phyloP scores from a whole-genome alignment of 2,329 filamentous ascomycete genomes.

The Aspergillus oerlinghausenensis region DNA sequence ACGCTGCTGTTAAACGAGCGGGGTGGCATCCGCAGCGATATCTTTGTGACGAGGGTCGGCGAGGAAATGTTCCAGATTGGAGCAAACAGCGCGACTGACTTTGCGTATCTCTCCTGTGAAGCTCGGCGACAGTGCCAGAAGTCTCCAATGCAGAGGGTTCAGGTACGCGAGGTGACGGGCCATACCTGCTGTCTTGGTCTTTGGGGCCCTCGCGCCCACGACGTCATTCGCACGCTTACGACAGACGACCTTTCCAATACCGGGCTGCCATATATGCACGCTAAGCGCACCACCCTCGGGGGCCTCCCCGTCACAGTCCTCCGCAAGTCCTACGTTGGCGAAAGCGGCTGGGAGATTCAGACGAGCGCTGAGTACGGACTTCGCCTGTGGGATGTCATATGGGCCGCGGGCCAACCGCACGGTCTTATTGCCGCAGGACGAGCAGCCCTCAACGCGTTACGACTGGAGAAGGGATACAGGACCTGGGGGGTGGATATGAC shows the following conservation, averaged over 20 bases:
- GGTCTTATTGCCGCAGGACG: conserved; percentile 58
- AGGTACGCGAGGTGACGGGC: conserved; percentile 57
- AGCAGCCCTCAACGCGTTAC: conserved; percentile 53
- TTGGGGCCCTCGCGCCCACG: conserved; percentile 55
- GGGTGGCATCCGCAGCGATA: conserved; percentile 54
- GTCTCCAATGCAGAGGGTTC: conserved; percentile 41
- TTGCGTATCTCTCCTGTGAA: conserved; percentile 51
- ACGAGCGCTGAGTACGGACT: conserved; percentile 56
- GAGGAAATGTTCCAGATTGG: conserved; percentile 48
- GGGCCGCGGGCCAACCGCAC: conserved; percentile 49
- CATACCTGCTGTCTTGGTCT: conserved; percentile 59
- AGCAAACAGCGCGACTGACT: conserved; percentile 53
- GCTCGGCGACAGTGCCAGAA: conserved; percentile 46
- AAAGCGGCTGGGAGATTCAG: conserved; percentile 60
- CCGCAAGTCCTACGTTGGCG: conserved; percentile 58
- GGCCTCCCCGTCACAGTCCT: conserved; percentile 55
- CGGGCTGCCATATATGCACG: conserved; percentile 48
- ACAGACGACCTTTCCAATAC: conserved; percentile 22
- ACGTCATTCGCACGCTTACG: conserved; percentile 45
- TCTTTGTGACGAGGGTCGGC: conserved; percentile 52
- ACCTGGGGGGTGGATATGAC: conserved; percentile 56
- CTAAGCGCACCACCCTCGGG: conserved; percentile 47
- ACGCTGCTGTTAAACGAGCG: conserved; percentile 52
- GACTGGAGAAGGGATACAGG: conserved; percentile 58
- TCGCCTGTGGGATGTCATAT: conserved; percentile 56